Percentiles rank a stretch among this genome's conserved stretches.
These are phyloP conservation scores for Nicotiana attenuata DNA, from an alignment of 257 asterid genomes.

Conservation along the genomic window DNA sequence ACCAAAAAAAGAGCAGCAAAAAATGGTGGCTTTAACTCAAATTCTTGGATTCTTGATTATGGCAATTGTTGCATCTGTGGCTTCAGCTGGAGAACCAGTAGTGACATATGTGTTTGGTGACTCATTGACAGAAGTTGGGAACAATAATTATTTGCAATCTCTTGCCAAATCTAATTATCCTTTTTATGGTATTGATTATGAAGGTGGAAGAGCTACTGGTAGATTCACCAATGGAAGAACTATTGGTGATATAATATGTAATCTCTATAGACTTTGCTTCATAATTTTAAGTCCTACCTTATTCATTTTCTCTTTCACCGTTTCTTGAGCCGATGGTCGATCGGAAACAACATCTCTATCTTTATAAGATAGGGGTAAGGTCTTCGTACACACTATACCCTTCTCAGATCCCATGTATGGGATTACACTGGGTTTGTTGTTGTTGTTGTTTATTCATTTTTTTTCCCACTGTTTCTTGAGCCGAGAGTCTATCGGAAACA, in stretches of 20 bases:
- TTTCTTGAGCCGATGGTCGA: too few relatives aligned
- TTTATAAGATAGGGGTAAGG: too few relatives aligned
- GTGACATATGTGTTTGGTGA: conserved; percentile 78
- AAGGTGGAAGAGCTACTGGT: conserved; percentile 59
- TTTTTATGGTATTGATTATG: conserved; percentile 59
- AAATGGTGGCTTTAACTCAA: conserved; percentile 15
- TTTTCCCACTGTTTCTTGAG: too few relatives aligned
- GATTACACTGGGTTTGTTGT: too few relatives aligned
- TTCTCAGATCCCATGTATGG: too few relatives aligned
- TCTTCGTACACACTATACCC: too few relatives aligned
- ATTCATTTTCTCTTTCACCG: neutral
- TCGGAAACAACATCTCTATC: too few relatives aligned
- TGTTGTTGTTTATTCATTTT: neutral
- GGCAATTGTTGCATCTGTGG: neutral
- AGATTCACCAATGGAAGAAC: conserved; percentile 87
- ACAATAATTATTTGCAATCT: conserved; percentile 65
- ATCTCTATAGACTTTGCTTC: neutral
- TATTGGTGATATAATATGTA: conserved; percentile 70
- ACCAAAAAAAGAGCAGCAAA: neutral
- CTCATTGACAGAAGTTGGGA: conserved; percentile 87
- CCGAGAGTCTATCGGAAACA: too few relatives aligned
- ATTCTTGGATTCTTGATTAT: conserved; percentile 9
- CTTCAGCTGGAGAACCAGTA: conserved; percentile 23
- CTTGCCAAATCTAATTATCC: conserved; percentile 68
- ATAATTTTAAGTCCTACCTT: neutral